Percentiles rank a stretch among this genome's conserved stretches.
Evolutionary conservation across 257 asterid genomes (phyloP).

Genomic region (Anisodus tanguticus): DNA sequence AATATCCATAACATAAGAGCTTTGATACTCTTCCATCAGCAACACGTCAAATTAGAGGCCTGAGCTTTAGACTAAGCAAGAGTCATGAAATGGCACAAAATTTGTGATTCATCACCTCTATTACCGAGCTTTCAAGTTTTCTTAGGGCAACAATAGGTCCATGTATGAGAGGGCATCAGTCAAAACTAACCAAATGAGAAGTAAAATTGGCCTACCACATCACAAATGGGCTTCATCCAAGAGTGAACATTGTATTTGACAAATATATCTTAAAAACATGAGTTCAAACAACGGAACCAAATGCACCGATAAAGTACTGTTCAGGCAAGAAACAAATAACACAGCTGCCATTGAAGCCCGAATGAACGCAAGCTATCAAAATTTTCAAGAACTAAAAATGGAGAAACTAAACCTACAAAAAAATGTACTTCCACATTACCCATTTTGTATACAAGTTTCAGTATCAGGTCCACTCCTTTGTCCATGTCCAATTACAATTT

Average conservation of each 20-base stretch:
- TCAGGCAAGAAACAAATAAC: background rate
- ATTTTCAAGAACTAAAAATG: background rate
- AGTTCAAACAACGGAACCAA: background rate
- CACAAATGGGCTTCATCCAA: background rate
- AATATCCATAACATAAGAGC: background rate
- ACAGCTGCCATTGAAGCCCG: background rate
- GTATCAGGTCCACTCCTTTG: background rate
- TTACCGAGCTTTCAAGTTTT: background rate
- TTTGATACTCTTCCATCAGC: background rate
- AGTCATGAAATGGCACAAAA: background rate
- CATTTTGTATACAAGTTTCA: background rate
- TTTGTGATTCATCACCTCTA: background rate
- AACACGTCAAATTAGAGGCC: background rate
- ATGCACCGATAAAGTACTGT: background rate
- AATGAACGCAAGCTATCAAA: background rate
- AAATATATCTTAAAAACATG: background rate
- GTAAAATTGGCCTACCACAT: background rate
- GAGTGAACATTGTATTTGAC: background rate
- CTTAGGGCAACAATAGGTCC: constrained; percentile 4
- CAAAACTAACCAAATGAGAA: background rate
- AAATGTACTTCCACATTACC: background rate
- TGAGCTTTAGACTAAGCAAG: background rate
- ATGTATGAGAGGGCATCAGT: background rate
- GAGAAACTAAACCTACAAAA: background rate
- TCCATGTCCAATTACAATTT: background rate